phyloP scores from a whole-genome alignment of 2,329 filamentous ascomycete species.

The Xylaria sp. region DNA sequence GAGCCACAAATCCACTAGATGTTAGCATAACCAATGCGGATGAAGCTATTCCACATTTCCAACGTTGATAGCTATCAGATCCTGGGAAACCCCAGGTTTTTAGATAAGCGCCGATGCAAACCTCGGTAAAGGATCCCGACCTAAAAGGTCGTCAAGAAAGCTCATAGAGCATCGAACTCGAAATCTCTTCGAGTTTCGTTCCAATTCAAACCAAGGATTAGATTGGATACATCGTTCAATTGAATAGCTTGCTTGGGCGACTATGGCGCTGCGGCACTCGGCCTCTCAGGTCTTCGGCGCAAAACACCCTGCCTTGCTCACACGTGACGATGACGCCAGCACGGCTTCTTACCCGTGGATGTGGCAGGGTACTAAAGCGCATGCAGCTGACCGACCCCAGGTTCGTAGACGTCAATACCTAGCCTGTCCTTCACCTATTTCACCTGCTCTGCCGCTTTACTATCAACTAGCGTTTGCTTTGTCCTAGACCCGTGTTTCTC shows the following conservation, averaged over 20 bases:
- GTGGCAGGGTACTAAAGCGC: slow-evolving; percentile 7
- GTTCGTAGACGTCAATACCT: not conserved
- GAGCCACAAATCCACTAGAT: not conserved
- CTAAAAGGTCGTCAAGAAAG: not conserved
- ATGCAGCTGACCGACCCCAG: slow-evolving; percentile 18
- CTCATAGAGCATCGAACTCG: not conserved
- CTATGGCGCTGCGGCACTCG: slow-evolving; percentile 21
- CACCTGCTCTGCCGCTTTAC: too few species aligned
- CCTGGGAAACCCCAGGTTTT: too few species aligned
- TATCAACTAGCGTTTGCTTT: too few species aligned
- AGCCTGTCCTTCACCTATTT: not conserved
- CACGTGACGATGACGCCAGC: slow-evolving; percentile 32
- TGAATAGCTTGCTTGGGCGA: not conserved
- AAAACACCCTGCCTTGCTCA: slow-evolving; percentile 17
- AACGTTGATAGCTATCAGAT: not conserved
- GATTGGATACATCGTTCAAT: not conserved
- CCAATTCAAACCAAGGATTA: not conserved
- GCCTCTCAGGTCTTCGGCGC: slow-evolving; percentile 22
- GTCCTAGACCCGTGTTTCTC: too few species aligned
- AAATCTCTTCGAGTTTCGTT: not conserved
- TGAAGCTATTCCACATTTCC: not conserved
- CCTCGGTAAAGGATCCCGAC: too few species aligned
- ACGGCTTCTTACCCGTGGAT: not conserved
- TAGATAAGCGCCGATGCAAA: too few species aligned
- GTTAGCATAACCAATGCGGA: not conserved